phyloP scores from a whole-genome alignment of 768 basidiomycete species.

The Tricholomella constricta region DNA sequence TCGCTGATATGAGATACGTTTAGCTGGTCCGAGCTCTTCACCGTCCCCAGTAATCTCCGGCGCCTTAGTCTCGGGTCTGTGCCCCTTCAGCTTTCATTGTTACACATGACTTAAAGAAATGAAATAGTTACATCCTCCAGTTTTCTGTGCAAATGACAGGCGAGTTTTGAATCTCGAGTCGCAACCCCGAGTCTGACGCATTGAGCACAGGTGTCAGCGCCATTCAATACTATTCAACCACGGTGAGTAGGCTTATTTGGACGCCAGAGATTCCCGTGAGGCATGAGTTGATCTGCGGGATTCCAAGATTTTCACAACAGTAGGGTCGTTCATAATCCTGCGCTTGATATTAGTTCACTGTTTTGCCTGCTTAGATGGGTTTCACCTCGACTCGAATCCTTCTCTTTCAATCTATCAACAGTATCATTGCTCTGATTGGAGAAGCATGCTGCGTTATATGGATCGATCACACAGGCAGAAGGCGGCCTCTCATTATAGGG shows the following conservation, averaged over 20 bases:
- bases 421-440: conserved; percentile 53
- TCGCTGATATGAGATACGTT: not conserved
- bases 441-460: conserved; percentile 49
- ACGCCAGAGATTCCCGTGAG: too few species aligned
- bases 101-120: too few species aligned
- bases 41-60: conserved; percentile 46
- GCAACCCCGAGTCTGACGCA: not conserved
- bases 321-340: conserved; percentile 15
- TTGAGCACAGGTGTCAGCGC: conserved; percentile 41
- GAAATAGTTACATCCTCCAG: conserved; percentile 42
- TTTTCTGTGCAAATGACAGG: conserved; percentile 66
- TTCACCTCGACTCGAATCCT: conserved; percentile 46
- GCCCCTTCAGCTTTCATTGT: conserved; percentile 8
- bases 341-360: not conserved
- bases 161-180: not conserved
- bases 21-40: conserved; percentile 43
- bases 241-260: too few species aligned
- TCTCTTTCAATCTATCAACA: conserved; percentile 56
- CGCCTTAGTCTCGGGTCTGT: conserved; percentile 44
- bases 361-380: conserved; percentile 42
- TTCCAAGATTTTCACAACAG: conserved; percentile 37
- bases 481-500: conserved; percentile 42
- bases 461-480: conserved; percentile 43
- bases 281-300: not conserved
- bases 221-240: conserved; percentile 56